Conservation (phyloP, 1,284 basidiomycete species). For the Leccinum proximum region DNA sequence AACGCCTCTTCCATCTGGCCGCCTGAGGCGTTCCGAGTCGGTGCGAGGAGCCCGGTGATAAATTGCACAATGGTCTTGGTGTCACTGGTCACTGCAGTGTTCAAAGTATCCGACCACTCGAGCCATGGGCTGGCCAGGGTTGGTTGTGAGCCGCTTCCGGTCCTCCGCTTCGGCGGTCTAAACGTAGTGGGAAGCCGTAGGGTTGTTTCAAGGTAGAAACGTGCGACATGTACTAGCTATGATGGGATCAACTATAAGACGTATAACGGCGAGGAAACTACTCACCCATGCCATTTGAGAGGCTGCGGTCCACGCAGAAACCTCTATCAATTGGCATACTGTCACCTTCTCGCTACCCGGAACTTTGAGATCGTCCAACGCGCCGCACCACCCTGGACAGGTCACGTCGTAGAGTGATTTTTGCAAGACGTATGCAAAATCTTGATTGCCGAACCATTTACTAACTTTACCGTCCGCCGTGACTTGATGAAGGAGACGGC, state of each 20-base stretch:
- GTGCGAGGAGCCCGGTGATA: neutral
- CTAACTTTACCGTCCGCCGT: neutral
- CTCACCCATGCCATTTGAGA: neutral
- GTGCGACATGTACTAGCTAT: neutral
- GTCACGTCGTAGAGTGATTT: neutral
- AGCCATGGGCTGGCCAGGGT: neutral
- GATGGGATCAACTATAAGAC: neutral
- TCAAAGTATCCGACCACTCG: neutral
- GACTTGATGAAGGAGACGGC: neutral
- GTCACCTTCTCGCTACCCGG: neutral
- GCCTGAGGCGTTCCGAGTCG: neutral
- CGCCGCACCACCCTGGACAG: neutral
- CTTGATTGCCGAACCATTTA: neutral
- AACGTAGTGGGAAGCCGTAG: neutral
- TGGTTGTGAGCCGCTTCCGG: neutral
- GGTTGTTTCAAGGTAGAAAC: neutral
- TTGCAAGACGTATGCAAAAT: neutral
- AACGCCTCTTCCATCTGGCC: neutral
- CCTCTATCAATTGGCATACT: neutral
- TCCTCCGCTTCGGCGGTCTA: neutral
- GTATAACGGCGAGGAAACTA: neutral
- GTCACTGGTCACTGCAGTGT: neutral
- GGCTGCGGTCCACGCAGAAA: neutral
- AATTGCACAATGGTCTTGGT: neutral
- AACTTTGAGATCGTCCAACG: neutral